Percentiles rank a stretch among this genome's conserved stretches.
phyloP scores from a whole-genome alignment of 1,284 basidiomycete genomes.

The Cryptococcus sp. region DNA sequence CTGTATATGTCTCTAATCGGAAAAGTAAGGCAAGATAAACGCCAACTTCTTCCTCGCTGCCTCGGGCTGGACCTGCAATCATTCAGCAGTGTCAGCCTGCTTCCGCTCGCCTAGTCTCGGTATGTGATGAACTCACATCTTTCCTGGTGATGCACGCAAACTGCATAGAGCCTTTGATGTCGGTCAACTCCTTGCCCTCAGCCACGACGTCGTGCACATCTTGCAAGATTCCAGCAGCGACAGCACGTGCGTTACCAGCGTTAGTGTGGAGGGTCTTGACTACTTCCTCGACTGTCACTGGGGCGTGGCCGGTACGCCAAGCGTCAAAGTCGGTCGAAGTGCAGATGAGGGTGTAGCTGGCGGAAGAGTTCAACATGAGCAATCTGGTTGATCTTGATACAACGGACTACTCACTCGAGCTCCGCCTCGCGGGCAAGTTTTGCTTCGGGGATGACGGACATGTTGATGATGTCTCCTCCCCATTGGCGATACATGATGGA shows the following conservation, averaged over 20 bases:
- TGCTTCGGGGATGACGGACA: constrained; percentile 93
- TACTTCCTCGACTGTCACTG: constrained; percentile 81
- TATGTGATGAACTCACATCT: constrained; percentile 43
- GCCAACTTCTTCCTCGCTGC: constrained; percentile 72
- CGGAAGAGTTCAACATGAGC: constrained; percentile 10
- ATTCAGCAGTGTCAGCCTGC: constrained; percentile 8
- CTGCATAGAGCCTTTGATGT: constrained; percentile 76
- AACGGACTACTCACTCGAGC: constrained; percentile 64
- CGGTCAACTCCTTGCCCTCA: constrained; percentile 60
- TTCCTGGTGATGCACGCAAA: constrained; percentile 79
- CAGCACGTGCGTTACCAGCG: constrained; percentile 72
- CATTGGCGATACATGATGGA: constrained; percentile 89
- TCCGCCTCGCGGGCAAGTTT: constrained; percentile 96
- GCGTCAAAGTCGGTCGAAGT: constrained; percentile 90
- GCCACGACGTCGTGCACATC: constrained; percentile 67
- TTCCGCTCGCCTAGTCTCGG: not conserved
- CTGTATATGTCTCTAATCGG: constrained; percentile 7
- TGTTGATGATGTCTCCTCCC: constrained; percentile 92
- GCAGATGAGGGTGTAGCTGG: constrained; percentile 83
- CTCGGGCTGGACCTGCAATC: constrained; percentile 59
- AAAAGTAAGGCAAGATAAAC: constrained; percentile 70
- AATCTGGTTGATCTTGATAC: not conserved
- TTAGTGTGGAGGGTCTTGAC: constrained; percentile 84
- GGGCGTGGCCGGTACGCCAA: constrained; percentile 75
- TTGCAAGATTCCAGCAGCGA: constrained; percentile 72